Base-by-base conservation (phyloP, 73 alveolate species). In the Vitrella brassicaformis region DNA sequence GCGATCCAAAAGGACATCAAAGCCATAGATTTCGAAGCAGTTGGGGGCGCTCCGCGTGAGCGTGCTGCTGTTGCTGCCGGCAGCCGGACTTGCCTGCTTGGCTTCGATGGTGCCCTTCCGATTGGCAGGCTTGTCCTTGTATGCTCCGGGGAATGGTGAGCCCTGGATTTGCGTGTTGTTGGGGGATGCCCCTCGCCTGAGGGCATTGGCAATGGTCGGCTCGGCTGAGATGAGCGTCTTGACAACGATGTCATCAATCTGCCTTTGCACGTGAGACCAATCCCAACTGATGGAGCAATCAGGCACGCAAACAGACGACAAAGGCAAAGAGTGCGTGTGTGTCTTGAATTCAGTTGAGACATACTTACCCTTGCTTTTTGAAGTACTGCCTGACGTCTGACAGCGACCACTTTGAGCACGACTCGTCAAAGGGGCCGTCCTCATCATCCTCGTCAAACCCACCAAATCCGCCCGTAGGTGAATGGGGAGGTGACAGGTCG, bases 21-120 rank as follows among this genome's bases (percentile, higher is more conserved):
- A 64, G 25, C 90, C 90, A 66, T 83, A 83, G 66, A 83, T 30
- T 71, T 83, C 90, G 68, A 83, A 83, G 67, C 83, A 83, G 71
- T 77, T 78, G n/a, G 32, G 73, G 31, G 79, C 45, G 69, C 70
- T 66, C 28, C 65, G 45, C 14, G 45, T 10, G 67, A 66, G 66
- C 14, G 47, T 26, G 26, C 73, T 77, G 28, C 66, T 7, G 19
- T 25, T 26, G 31, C 28, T 22, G 28, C 27, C 68, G 56, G 56
- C 56, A 8, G 4, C 56, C 22, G 56, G 22, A n/a, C n/a, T n/a
- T n/a, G n/a, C n/a, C n/a, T n/a, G n/a, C n/a, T n/a, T n/a, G n/a
- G n/a, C n/a, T n/a, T n/a, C n/a, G n/a, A n/a, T n/a, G n/a, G n/a
- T n/a, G n/a, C n/a, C n/a, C n/a, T n/a, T n/a, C n/a, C n/a, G n/a